Conservation (phyloP, 257 asterid genomes). For the Nicotiana paniculata region DNA sequence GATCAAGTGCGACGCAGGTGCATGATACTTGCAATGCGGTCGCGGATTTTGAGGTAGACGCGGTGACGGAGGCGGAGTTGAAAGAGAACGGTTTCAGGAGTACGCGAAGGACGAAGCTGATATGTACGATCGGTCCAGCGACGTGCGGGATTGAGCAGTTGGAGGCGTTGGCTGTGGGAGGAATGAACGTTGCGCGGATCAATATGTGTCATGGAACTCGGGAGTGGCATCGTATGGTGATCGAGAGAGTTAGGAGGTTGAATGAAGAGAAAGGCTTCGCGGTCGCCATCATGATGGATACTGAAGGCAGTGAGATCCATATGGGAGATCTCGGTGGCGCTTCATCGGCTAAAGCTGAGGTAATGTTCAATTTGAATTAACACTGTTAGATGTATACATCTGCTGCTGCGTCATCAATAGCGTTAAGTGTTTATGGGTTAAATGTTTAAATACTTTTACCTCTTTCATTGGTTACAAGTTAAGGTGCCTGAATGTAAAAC, state of each 20-base stretch:
- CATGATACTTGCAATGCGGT: neutral
- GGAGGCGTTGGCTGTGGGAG: slow-evolving; percentile 95
- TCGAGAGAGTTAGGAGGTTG: slow-evolving; percentile 78
- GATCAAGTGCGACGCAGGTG: slow-evolving; percentile 27
- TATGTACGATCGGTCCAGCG: slow-evolving; percentile 86
- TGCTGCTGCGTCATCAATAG: too few species aligned
- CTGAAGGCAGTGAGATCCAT: slow-evolving; percentile 99
- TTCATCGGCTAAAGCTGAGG: slow-evolving; percentile 91
- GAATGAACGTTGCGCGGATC: slow-evolving; percentile 93
- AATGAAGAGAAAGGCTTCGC: slow-evolving; percentile 96
- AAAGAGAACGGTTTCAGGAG: slow-evolving; percentile 98
- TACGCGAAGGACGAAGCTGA: slow-evolving; percentile 87
- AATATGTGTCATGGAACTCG: slow-evolving; percentile 99
- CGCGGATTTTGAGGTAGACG: slow-evolving; percentile 71
- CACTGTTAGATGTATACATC: too few species aligned
- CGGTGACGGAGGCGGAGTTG: slow-evolving; percentile 89
- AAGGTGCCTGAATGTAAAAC: too few species aligned
- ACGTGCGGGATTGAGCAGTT: slow-evolving; percentile 78
- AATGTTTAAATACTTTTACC: too few species aligned
- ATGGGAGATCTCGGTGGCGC: slow-evolving; percentile 99
- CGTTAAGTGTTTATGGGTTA: too few species aligned
- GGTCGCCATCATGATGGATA: slow-evolving; percentile 98
- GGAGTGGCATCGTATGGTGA: slow-evolving; percentile 89
- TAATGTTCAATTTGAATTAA: slow-evolving; percentile 8
- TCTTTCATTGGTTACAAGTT: too few species aligned